Evolutionary conservation across 495 filamentous ascomycete species (phyloP).

Genomic region (Rhizodiscina lignyota): DNA sequence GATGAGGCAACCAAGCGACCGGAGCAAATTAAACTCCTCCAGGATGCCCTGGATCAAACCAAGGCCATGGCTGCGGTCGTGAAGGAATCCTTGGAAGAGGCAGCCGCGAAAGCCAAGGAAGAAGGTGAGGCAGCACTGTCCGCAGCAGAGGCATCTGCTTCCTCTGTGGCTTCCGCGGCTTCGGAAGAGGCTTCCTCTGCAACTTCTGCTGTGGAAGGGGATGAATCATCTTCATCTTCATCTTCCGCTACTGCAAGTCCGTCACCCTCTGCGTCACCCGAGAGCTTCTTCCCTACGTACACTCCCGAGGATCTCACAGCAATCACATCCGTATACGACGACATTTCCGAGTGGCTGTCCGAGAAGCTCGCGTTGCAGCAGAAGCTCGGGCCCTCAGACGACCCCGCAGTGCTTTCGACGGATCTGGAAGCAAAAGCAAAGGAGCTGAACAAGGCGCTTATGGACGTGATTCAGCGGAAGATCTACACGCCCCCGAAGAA

Average conservation of each 20-base stretch:
- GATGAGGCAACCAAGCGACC: slow-evolving; percentile 52
- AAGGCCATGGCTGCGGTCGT: slow-evolving; percentile 30
- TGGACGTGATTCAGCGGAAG: slow-evolving; percentile 52
- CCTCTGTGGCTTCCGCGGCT: slow-evolving; percentile 26
- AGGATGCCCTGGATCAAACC: slow-evolving; percentile 43
- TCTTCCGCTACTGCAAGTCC: slow-evolving; percentile 19
- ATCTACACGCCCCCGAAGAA: slow-evolving; percentile 30
- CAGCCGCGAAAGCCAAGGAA: slow-evolving; percentile 25
- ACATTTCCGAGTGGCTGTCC: slow-evolving; percentile 46
- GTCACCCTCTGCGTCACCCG: slow-evolving; percentile 19
- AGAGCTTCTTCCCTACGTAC: slow-evolving; percentile 35
- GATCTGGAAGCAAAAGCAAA: slow-evolving; percentile 48
- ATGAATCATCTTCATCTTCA: slow-evolving; percentile 10
- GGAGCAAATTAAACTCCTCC: slow-evolving; percentile 42
- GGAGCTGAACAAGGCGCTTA: slow-evolving; percentile 46
- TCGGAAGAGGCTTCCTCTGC: slow-evolving; percentile 18
- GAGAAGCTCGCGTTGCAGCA: slow-evolving; percentile 50
- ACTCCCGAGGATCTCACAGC: slow-evolving; percentile 43
- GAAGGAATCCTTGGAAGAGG: too few species aligned
- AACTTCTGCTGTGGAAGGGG: slow-evolving; percentile 33
- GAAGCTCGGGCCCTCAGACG: slow-evolving; percentile 43
- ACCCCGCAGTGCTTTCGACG: slow-evolving; percentile 27
- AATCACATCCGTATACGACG: slow-evolving; percentile 29
- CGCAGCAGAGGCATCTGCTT: slow-evolving; percentile 22
- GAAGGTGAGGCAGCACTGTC: slow-evolving; percentile 27